These are phyloP conservation scores for Acanthamoeba lenticulata DNA, from an alignment of 208 protist genomes.

Conservation along the genomic window DNA sequence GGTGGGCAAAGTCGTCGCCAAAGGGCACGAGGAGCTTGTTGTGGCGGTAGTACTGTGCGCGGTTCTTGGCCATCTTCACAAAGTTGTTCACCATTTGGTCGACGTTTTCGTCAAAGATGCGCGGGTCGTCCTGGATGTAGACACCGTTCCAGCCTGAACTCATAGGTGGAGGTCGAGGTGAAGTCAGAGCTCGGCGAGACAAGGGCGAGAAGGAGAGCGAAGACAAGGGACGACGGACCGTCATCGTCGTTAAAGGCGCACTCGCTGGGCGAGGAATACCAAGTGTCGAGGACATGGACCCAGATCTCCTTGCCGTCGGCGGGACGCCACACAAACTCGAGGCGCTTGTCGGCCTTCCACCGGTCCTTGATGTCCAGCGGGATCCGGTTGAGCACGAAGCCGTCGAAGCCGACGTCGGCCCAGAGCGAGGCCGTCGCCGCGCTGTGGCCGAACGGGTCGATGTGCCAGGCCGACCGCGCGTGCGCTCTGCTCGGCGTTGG, in stretches of 20 bases:
- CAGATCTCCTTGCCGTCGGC: conserved; percentile 61
- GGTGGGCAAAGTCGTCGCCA: conserved; percentile 77
- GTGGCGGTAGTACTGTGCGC: conserved; percentile 37
- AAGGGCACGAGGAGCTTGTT: conserved; percentile 79
- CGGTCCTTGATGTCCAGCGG: neutral
- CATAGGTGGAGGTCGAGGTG: no score
- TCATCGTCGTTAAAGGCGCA: neutral
- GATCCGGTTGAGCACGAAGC: conserved; percentile 47
- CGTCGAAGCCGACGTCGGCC: conserved; percentile 47
- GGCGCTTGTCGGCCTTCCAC: conserved; percentile 21
- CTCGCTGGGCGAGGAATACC: neutral
- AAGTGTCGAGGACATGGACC: conserved; percentile 69
- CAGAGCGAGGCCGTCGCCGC: neutral
- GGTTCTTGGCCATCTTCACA: neutral
- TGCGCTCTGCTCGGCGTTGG: neutral
- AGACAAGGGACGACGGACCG: neutral
- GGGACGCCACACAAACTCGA: conserved; percentile 79
- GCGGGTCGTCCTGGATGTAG: conserved; percentile 72
- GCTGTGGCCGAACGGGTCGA: conserved; percentile 51
- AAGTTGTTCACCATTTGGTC: conserved; percentile 46
- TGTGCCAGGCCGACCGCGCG: conserved; percentile 26
- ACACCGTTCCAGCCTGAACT: conserved; percentile 68
- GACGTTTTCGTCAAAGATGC: conserved; percentile 34
- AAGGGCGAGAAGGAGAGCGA: neutral
- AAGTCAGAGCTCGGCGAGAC: no score